Percentiles rank a stretch among this genome's conserved stretches.
These are phyloP conservation scores for Thalassiosira exigua DNA, from an alignment of 352 stramenopile genomes.

Conservation along the genomic window DNA sequence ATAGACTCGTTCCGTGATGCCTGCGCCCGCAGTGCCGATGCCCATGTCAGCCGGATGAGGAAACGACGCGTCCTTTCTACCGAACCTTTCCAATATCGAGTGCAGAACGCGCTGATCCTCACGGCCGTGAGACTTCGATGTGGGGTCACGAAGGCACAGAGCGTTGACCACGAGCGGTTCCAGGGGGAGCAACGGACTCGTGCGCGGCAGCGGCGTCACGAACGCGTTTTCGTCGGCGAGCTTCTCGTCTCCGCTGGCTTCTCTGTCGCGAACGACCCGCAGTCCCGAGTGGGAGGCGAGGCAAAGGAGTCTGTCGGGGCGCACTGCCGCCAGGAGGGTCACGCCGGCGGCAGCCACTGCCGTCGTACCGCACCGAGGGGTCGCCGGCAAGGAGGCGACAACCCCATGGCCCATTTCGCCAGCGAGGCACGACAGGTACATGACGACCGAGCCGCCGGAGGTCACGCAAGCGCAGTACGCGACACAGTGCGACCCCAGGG, in stretches of 20 bases:
- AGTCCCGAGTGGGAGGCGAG: slow-evolving; percentile 51
- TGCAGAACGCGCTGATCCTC: slow-evolving; percentile 51
- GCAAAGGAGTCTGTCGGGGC: slow-evolving; percentile 76
- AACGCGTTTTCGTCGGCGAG: slow-evolving; percentile 64
- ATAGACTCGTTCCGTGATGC: slow-evolving; percentile 69
- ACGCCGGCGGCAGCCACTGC: slow-evolving; percentile 12
- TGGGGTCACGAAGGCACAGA: slow-evolving; percentile 63
- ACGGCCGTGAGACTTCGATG: background rate
- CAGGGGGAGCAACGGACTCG: slow-evolving; percentile 69
- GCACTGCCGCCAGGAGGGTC: slow-evolving; percentile 60
- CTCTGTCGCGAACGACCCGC: slow-evolving; percentile 44
- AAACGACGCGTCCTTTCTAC: slow-evolving; percentile 74
- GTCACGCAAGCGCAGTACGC: slow-evolving; percentile 64
- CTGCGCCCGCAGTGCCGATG: slow-evolving; percentile 69
- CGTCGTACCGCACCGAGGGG: too few relatives aligned
- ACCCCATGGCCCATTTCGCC: slow-evolving; percentile 12
- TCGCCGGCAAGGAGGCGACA: slow-evolving; percentile 58
- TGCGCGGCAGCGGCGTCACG: slow-evolving; percentile 58
- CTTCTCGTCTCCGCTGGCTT: slow-evolving; percentile 18
- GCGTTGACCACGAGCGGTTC: slow-evolving; percentile 82
- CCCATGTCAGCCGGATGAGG: slow-evolving; percentile 73
- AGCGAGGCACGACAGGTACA: slow-evolving; percentile 79
- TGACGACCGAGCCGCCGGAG: slow-evolving; percentile 30
- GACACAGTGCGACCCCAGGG: slow-evolving; percentile 78
- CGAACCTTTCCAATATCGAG: slow-evolving; percentile 80